These are phyloP conservation scores for Mrakia frigida DNA, from an alignment of 768 basidiomycete genomes.

Conservation along the genomic window DNA sequence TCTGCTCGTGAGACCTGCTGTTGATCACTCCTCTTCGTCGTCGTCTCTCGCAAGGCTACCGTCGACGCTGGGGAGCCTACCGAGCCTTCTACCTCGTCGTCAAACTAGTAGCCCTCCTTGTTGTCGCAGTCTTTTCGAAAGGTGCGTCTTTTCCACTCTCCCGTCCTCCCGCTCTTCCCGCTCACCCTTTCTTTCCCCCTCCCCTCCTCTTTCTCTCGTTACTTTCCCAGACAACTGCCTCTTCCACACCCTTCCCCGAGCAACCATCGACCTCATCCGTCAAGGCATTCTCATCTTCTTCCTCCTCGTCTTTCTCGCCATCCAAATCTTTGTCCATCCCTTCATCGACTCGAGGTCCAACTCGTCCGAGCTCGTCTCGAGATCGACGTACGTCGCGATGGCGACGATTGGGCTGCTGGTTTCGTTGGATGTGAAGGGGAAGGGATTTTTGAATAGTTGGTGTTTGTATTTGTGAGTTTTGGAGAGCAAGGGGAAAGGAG, in stretches of 20 bases:
- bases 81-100: constrained; percentile 57
- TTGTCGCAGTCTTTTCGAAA: constrained; percentile 61
- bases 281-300: constrained; percentile 59
- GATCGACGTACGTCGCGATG: constrained; percentile 65
- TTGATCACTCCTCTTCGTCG: background rate
- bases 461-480: constrained; percentile 58
- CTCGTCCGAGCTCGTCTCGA: constrained; percentile 61
- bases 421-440: constrained; percentile 56
- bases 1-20: background rate
- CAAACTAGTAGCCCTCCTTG: constrained; percentile 62
- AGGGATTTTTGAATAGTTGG: constrained; percentile 55
- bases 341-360: constrained; percentile 68
- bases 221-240: constrained; percentile 60
- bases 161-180: background rate
- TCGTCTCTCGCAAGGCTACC: constrained; percentile 54
- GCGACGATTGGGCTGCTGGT: constrained; percentile 61
- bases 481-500: background rate
- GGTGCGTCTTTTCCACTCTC: background rate
- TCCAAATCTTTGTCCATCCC: constrained; percentile 59
- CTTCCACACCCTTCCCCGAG: constrained; percentile 56
- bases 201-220: background rate
- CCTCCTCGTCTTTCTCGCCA: constrained; percentile 57
- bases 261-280: constrained; percentile 55
- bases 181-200: background rate
- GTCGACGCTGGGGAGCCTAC: constrained; percentile 62